These are phyloP conservation scores for Medicago lupulina DNA, from an alignment of 306 rosid genomes.

Conservation along the genomic window DNA sequence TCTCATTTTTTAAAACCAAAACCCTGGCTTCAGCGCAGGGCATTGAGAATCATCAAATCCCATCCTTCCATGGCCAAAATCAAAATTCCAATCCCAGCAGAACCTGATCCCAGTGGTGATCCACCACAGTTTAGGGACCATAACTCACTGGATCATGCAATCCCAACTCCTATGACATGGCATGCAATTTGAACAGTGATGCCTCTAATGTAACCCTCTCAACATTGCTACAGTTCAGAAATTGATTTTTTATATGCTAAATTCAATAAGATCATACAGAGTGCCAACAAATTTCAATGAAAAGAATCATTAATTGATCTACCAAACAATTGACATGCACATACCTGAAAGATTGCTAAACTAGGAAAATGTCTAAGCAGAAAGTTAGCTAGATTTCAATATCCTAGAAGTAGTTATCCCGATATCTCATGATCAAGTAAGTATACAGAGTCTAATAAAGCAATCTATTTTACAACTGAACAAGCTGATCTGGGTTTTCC, in stretches of 20 bases:
- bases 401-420: conserved; percentile 62
- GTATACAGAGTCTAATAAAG: conserved; percentile 67
- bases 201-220: neutral
- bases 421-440: conserved; percentile 75
- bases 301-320: conserved; percentile 63
- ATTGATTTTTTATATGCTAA: conserved; percentile 12
- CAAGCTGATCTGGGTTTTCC: conserved; percentile 71
- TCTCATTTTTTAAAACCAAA: neutral
- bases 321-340: conserved; percentile 61
- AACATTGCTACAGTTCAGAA: conserved; percentile 12
- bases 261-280: conserved; percentile 32
- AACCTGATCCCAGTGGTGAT: neutral
- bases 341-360: conserved; percentile 75
- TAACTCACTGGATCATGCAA: neutral
- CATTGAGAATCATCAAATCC: neutral
- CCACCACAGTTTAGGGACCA: neutral
- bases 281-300: conserved; percentile 43
- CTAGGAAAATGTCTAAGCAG: conserved; percentile 56
- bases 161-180: neutral
- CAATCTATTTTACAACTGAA: conserved; percentile 76
- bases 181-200: neutral
- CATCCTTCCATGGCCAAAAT: neutral
- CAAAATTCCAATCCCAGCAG: neutral
- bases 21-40: neutral
- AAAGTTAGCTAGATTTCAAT: conserved; percentile 56